Evolutionary conservation across 2,329 filamentous ascomycete genomes (phyloP), one percentile per base, ranked within the genome.

Genomic region (Neofusicoccum kwambonambiense): DNA sequence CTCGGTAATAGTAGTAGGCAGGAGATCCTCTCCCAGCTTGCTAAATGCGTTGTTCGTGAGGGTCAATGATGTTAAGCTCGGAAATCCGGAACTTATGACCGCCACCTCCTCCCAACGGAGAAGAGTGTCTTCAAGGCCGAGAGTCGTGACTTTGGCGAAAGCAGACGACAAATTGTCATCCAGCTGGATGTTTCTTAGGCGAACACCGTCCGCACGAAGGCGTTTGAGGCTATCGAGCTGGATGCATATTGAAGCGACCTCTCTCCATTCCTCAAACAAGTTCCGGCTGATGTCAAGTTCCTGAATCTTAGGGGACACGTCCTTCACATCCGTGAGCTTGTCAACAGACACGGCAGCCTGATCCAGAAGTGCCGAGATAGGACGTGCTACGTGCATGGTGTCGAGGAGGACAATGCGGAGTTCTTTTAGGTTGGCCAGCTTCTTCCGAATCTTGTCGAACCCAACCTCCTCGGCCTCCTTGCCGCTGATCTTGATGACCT

Each of bases 401-500:
- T 98, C 93, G 7, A 99, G 82, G 44, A 98, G 87, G 57, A 96
- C 88, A 64, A 93, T 88, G 69, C 85, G 89, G 66, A 98, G 83
- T 71, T 95, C 91, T 63, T 89, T 82, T 37, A 98, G 82, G 73
- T 90, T 83, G 70, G 93, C 90, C 72, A 96, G 88, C 77, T 93
- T 87, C 69, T 85, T 85, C 49, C 90, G 87, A 69, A 97, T 92
- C 82, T 97, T 97, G 70, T 96, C 93, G 70, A 98, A 98, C 35
- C 95, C 95, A 39, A 98, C 87, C 79, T 98, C 94, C 79, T 98
- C 90, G 4, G 92, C 94, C 17, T 93, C 86, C 78, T 98, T 98
- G 42, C 85, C 83, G 78, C 91, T 79, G 82, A 96, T 83, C 83
- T 89, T 79, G 67, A 96, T 90, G 56, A 86, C 82, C 57, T 83